These are phyloP conservation scores for Raphanus sativus DNA, from an alignment of 345 rosid species.

Conservation along the genomic window DNA sequence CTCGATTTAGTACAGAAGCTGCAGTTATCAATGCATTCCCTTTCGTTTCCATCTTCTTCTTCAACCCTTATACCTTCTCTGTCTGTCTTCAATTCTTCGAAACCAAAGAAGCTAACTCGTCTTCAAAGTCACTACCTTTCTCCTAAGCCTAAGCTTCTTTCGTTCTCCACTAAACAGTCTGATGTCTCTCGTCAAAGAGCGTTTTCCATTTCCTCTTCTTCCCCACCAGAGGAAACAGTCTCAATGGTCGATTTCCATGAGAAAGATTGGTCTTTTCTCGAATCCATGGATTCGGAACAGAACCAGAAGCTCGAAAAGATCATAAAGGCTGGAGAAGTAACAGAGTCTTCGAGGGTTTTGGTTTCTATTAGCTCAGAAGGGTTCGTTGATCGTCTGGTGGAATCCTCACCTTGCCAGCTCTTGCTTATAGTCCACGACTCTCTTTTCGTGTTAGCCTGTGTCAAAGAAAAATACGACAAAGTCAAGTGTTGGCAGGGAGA, in stretches of 20 bases:
- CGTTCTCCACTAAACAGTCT: constrained; percentile 7
- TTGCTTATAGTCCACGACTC: constrained; percentile 86
- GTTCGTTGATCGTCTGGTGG: constrained; percentile 66
- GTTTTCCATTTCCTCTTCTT: constrained; percentile 24
- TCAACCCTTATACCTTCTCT: constrained; percentile 22
- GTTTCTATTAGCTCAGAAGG: constrained; percentile 69
- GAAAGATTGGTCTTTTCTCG: constrained; percentile 93
- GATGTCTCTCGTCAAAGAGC: constrained; percentile 26
- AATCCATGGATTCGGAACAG: constrained; percentile 51
- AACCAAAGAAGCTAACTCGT: constrained; percentile 18
- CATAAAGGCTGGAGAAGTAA: constrained; percentile 58
- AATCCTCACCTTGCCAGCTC: constrained; percentile 50
- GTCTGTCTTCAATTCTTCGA: neutral
- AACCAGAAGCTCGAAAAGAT: constrained; percentile 50
- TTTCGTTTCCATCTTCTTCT: constrained; percentile 26
- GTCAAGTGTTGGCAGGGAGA: constrained; percentile 99
- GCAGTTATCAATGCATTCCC: constrained; percentile 32
- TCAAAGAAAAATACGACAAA: constrained; percentile 75
- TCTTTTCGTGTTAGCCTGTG: constrained; percentile 64
- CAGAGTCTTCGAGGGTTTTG: constrained; percentile 62
- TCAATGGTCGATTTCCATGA: constrained; percentile 56
- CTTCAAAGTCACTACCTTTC: constrained; percentile 20
- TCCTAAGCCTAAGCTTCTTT: constrained; percentile 19
- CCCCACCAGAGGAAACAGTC: constrained; percentile 51
- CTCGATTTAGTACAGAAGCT: constrained; percentile 23